phyloP scores from a whole-genome alignment of 176 grass and related monocot genomes.

The Tuctoria greenei region DNA sequence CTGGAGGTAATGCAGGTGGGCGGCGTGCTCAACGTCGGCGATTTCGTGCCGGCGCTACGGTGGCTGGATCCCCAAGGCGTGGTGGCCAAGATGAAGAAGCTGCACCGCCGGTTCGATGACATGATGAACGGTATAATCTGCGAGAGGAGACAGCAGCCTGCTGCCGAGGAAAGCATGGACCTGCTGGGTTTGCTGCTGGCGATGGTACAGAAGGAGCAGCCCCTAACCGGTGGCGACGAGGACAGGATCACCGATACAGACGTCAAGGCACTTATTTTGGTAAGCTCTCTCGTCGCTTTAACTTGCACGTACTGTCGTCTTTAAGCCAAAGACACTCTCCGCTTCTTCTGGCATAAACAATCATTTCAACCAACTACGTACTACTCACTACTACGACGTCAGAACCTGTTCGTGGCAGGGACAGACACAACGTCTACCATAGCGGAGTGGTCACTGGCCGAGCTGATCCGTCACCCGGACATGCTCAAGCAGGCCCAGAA shows the following conservation, averaged over 20 bases:
- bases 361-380: too few species aligned
- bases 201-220: not conserved
- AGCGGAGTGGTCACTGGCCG: constrained; percentile 64
- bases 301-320: too few species aligned
- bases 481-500: constrained; percentile 42
- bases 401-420: constrained; percentile 67
- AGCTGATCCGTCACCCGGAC: constrained; percentile 50
- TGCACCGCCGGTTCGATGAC: constrained; percentile 62
- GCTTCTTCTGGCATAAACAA: too few species aligned
- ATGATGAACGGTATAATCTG: constrained; percentile 61
- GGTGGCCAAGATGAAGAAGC: constrained; percentile 52
- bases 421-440: constrained; percentile 65
- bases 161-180: constrained; percentile 32
- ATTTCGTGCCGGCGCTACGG: constrained; percentile 58
- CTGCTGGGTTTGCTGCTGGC: constrained; percentile 43
- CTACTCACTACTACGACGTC: not conserved
- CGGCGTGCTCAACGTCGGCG: constrained; percentile 60
- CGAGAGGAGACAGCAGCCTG: constrained; percentile 19
- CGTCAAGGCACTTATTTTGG: constrained; percentile 64
- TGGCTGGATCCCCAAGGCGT: constrained; percentile 64
- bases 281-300: constrained; percentile 8
- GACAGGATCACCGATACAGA: constrained; percentile 49
- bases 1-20: constrained; percentile 59
- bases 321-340: too few species aligned
- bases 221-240: constrained; percentile 3